Evolutionary conservation across 2,329 filamentous ascomycete species (phyloP), one percentile per base, ranked within the genome.

Genomic region (Periconia sp.): DNA sequence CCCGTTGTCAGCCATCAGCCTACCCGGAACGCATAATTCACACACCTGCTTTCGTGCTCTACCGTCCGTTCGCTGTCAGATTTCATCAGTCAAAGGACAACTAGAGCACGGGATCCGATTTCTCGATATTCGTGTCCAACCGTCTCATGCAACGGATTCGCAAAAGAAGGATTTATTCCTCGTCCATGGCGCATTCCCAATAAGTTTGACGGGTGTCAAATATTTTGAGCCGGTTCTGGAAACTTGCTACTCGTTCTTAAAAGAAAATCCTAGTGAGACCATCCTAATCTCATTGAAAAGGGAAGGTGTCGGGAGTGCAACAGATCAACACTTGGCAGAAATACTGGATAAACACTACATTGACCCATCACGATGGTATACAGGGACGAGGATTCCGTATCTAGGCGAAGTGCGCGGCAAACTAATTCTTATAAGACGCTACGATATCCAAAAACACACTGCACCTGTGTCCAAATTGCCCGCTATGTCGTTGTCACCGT

Each of bases 1-100:
- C 48, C 86, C 91, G 1, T 79, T 97, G 5, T 89, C 90, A 1
- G 82, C 88, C 2, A 84, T 99, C 47, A 94, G 89, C 47, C 94
- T 97, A 58, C 94, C 94, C 0, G 94, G 94, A 59, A 97, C 94
- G 0, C 94, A 99, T 79, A 97, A 99, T 77, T 91, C 90, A 17
- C 91, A 94, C 7, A 95, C 92, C 10, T 88, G 85, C 76, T 82
- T 95, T 78, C 82, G 85, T 46, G 92, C 94, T 13, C 82, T 97
- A 6, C 94, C 94, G 1, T 96, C 91, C 1, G 94, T 97, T 37
- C 89, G 94, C 40, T 97, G 94, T 74, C 94, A 99, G 76, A 87
- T 90, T 33, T 91, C 92, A 17, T 80, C 84, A 56, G 82, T 95
- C 6, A 79, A 81, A 46, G 85, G 88, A 49, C 94, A 99, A 75